Base-by-base conservation (phyloP, 768 basidiomycete genomes). In the Xerocomus brunneocitrinus region DNA sequence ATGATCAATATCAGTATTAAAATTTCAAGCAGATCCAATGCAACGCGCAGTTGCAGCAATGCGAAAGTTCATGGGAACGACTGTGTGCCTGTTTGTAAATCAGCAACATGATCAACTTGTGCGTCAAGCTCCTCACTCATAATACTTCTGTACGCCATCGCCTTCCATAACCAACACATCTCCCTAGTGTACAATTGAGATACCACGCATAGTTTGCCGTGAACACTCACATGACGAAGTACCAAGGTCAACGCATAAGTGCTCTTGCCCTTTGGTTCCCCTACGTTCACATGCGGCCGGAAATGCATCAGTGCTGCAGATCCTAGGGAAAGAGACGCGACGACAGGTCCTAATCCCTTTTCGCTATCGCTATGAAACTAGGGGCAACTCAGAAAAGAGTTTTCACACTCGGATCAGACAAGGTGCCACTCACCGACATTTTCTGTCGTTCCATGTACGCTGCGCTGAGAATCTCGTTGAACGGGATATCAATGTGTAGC, bases 361-460 rank as follows among this genome's bases (percentile, higher is more conserved):
- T 92, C 89, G 50, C 78, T 79, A 60, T 92, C 89, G 55, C 85
- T 89, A 59, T 91, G 89, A 64, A 89, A 91, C 87, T 89, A 52
- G 31, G 24, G 47, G 55, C 32, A 56, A 8, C 25, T 64, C 39
- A 62, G 34, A 49, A 49, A 25, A 4, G n/a, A 8, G 13, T 27
- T 28, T 38, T 49, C 45, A 5, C 24, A n/a, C 30, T 44, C 32
- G 32, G 7, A 30, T 25, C 1, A 16, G n/a, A 50, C 16, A 34
- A 55, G 22, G 31, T 30, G 32, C 13, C 14, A 68, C 79, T 62
- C 64, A 89, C 89, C 46, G 87, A 79, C 89, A 92, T 92, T 64
- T 78, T 87, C 67, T 91, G 90, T 53, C 80, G 76, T 62, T 89
- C 86, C 87, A 91, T 90, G 61, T 92, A 92, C 1, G 87, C 89